These are phyloP conservation scores for Blastobotrys proliferans DNA, from an alignment of 1,139 yeast genomes.

Conservation along the genomic window DNA sequence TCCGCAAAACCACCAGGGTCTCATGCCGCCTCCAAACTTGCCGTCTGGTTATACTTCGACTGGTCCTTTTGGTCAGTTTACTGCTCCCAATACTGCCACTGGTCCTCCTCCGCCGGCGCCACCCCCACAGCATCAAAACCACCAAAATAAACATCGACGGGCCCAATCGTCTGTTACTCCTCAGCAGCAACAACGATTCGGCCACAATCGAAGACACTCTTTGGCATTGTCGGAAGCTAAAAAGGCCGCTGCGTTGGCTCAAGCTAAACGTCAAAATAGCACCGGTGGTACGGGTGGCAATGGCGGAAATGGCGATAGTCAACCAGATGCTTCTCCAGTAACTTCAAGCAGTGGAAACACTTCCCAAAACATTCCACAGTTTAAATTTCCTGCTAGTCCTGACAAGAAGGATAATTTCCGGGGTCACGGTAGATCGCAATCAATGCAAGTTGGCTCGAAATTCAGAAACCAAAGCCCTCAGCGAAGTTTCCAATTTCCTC, in stretches of 20 bases:
- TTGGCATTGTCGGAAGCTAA: constrained; percentile 93
- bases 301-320: constrained; percentile 21
- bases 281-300: background rate
- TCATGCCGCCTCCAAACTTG: constrained; percentile 22
- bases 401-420: constrained; percentile 35
- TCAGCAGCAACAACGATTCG: constrained; percentile 36
- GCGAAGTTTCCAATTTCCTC: constrained; percentile 43
- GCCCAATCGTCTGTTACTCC: constrained; percentile 32
- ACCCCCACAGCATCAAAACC: constrained; percentile 4
- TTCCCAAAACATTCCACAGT: constrained; percentile 25
- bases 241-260: constrained; percentile 91
- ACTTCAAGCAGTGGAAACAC: background rate
- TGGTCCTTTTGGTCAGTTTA: constrained; percentile 32
- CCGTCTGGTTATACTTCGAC: constrained; percentile 26
- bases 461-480: constrained; percentile 32
- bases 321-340: background rate
- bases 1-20: constrained; percentile 11
- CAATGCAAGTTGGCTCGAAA: constrained; percentile 20
- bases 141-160: constrained; percentile 26
- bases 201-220: constrained; percentile 90
- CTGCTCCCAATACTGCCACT: constrained; percentile 29
- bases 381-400: constrained; percentile 54
- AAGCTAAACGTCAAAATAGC: constrained; percentile 45
- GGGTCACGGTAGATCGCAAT: constrained; percentile 23
- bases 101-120: constrained; percentile 8